Percentiles rank a stretch among this genome's conserved stretches.
Conservation (phyloP, 306 rosid genomes). For the Delonix regia region DNA sequence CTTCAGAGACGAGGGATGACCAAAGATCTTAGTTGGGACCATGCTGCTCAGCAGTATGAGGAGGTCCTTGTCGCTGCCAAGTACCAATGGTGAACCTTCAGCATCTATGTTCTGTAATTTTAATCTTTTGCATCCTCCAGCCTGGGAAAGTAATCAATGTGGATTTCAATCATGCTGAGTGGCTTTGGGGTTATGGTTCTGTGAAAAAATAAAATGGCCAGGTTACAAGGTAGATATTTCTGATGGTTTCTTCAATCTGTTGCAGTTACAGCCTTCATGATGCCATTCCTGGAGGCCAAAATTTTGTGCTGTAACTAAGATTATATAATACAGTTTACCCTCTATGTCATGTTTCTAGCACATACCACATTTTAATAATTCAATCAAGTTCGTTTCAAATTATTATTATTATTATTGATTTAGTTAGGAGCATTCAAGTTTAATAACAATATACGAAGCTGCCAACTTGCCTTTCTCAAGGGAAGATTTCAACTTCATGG, state of each 20-base stretch:
- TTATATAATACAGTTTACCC: not conserved
- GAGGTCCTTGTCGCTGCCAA: constrained; percentile 93
- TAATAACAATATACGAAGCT: not conserved
- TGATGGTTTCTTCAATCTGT: not conserved
- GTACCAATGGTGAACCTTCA: constrained; percentile 63
- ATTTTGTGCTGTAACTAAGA: constrained; percentile 7
- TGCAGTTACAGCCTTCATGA: constrained; percentile 14
- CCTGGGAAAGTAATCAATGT: not conserved
- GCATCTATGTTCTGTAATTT: not conserved
- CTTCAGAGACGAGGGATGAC: constrained; percentile 89
- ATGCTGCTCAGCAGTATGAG: constrained; percentile 86
- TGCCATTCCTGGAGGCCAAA: constrained; percentile 10
- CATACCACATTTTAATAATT: not conserved
- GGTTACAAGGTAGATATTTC: not conserved
- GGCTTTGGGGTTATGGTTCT: not conserved
- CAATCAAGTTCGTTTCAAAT: not conserved
- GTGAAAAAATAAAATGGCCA: constrained; percentile 8
- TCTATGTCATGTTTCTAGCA: not conserved
- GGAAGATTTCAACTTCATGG: not conserved
- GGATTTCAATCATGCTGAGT: constrained; percentile 4
- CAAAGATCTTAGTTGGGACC: constrained; percentile 93
- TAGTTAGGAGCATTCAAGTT: not conserved
- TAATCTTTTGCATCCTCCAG: not conserved
- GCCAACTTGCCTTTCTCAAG: not conserved
- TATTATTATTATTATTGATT: not conserved